Conservation (phyloP, 768 basidiomycete species). For the Panaeolus cyanescens region DNA sequence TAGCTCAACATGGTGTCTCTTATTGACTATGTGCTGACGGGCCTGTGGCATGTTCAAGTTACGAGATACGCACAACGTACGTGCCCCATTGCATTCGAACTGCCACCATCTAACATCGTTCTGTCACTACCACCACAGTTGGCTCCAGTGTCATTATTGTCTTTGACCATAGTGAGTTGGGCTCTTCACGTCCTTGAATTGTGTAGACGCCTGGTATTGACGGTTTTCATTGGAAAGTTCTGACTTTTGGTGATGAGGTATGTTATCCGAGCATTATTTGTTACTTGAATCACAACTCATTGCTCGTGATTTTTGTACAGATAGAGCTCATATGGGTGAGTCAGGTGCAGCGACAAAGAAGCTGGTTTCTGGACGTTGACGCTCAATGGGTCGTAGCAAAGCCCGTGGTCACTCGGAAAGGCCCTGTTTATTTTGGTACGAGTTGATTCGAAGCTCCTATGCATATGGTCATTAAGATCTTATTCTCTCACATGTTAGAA, state of each 20-base stretch:
- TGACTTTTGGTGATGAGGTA: conserved; percentile 57
- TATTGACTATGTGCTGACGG: conserved; percentile 10
- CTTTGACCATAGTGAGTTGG: conserved; percentile 52
- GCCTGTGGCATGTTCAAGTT: conserved; percentile 37
- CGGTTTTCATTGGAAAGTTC: conserved; percentile 29
- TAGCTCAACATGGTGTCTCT: not conserved
- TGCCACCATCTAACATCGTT: not conserved
- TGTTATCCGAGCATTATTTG: conserved; percentile 11
- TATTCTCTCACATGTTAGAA: conserved; percentile 40
- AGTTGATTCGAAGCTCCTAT: not conserved
- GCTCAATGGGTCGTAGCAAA: conserved; percentile 32
- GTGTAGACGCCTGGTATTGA: not conserved
- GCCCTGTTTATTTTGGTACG: conserved; percentile 54
- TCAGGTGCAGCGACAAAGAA: not conserved
- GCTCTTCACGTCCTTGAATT: not conserved
- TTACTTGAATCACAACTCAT: conserved; percentile 4
- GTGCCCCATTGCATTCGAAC: conserved; percentile 11
- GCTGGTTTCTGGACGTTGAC: not conserved
- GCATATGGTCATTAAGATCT: not conserved
- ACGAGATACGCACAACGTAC: conserved; percentile 47
- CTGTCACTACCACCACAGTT: conserved; percentile 34
- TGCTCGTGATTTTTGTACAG: conserved; percentile 23
- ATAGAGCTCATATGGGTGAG: conserved; percentile 59
- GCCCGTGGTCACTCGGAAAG: conserved; percentile 60
- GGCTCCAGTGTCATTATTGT: conserved; percentile 52